These are phyloP conservation scores for Pseudocercospora fijiensis DNA, from an alignment of 2,329 filamentous ascomycete species.

Conservation along the genomic window DNA sequence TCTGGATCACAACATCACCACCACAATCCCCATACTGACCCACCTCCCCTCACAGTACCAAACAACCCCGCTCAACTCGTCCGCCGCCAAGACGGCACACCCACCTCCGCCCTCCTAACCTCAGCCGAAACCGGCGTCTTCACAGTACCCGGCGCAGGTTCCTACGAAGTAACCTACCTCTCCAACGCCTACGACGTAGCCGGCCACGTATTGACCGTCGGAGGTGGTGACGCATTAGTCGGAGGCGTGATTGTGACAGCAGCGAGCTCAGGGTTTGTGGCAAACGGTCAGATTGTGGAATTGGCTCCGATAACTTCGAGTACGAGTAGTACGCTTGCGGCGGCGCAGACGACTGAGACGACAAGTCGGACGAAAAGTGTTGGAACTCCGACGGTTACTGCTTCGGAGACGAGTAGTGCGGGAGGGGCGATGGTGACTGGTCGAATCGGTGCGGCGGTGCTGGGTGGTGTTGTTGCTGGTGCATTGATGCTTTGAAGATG, in stretches of 20 bases:
- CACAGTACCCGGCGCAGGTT: conserved; percentile 20
- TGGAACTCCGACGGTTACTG: not conserved
- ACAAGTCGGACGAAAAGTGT: not conserved
- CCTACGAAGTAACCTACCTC: conserved; percentile 22
- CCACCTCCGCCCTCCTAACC: conserved; percentile 4
- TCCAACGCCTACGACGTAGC: conserved; percentile 20
- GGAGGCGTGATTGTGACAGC: conserved; percentile 18
- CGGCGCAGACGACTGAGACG: conserved; percentile 3
- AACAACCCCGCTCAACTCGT: too few relatives aligned
- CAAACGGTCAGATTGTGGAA: conserved; percentile 11
- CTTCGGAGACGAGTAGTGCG: not conserved
- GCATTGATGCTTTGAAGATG: conserved; percentile 22
- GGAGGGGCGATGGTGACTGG: conserved; percentile 10
- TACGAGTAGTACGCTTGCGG: not conserved
- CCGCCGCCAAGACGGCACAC: not conserved
- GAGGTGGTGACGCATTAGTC: conserved; percentile 19
- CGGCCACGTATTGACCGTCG: conserved; percentile 24
- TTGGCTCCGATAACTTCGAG: conserved; percentile 10
- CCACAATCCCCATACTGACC: not conserved
- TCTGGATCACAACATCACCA: too few relatives aligned
- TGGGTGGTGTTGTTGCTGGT: conserved; percentile 18
- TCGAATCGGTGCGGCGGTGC: conserved; percentile 13
- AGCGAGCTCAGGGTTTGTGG: conserved; percentile 12
- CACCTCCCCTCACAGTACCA: conserved; percentile 1
- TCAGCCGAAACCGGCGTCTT: conserved; percentile 21